Conservation (phyloP, 495 filamentous ascomycete species). For the Articulospora tetracladia region DNA sequence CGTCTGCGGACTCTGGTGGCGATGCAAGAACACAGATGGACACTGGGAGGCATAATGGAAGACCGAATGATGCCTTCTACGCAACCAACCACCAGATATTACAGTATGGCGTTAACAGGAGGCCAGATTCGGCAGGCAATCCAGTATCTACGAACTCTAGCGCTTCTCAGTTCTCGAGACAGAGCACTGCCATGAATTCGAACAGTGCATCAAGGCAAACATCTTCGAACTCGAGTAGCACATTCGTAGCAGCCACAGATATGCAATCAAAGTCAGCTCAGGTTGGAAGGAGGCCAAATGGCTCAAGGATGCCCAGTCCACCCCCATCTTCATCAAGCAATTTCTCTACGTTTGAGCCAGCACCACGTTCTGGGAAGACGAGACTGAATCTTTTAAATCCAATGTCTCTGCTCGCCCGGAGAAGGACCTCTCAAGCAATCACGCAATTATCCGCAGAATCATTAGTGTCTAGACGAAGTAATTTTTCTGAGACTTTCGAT, state of each 20-base stretch:
- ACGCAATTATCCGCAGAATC: slow-evolving; percentile 36
- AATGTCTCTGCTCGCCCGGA: slow-evolving; percentile 57
- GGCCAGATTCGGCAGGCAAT: slow-evolving; percentile 23
- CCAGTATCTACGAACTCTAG: slow-evolving; percentile 21
- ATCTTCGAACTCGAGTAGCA: slow-evolving; percentile 20
- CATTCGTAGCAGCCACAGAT: slow-evolving; percentile 21
- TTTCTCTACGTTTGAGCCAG: slow-evolving; percentile 19
- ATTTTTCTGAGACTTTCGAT: slow-evolving; percentile 58
- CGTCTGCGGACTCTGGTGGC: slow-evolving; percentile 30
- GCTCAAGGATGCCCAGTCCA: slow-evolving; percentile 35
- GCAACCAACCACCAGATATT: slow-evolving; percentile 17
- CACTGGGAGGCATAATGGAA: slow-evolving; percentile 7
- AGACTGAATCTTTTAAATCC: slow-evolving; percentile 68
- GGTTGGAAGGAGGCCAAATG: slow-evolving; percentile 23
- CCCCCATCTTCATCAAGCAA: slow-evolving; percentile 15
- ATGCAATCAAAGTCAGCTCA: slow-evolving; percentile 10
- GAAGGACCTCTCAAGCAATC: slow-evolving; percentile 51
- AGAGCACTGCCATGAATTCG: slow-evolving; percentile 27
- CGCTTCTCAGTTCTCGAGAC: slow-evolving; percentile 25
- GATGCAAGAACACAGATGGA: slow-evolving; percentile 18
- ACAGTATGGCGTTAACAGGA: slow-evolving; percentile 11
- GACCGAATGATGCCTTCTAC: slow-evolving; percentile 11
- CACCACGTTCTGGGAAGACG: slow-evolving; percentile 39
- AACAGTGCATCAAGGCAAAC: slow-evolving; percentile 22
- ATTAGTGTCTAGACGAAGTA: slow-evolving; percentile 28